phyloP scores from a whole-genome alignment of 495 filamentous ascomycete genomes.

The Neurospora sp. region DNA sequence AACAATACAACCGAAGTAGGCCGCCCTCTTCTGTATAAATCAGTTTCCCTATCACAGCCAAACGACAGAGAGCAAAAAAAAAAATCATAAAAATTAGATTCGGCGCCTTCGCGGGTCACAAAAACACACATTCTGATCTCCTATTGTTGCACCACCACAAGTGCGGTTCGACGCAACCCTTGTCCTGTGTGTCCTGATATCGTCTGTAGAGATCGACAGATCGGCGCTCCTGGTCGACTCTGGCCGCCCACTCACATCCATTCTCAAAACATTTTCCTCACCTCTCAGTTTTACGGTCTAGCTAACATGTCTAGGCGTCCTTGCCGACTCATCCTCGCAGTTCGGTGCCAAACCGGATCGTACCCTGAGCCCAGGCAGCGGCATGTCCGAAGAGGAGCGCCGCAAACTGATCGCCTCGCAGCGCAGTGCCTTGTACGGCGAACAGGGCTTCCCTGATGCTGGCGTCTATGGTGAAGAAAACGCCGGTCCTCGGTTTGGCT shows the following conservation, averaged over 20 bases:
- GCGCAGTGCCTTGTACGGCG: conserved; percentile 83
- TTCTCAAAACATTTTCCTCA: background rate
- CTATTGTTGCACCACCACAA: conserved; percentile 29
- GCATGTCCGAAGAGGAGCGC: conserved; percentile 88
- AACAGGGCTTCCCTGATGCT: conserved; percentile 51
- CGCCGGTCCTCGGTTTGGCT: conserved; percentile 37
- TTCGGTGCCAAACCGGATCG: conserved; percentile 74
- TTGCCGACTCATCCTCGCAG: conserved; percentile 59
- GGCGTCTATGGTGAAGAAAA: conserved; percentile 55
- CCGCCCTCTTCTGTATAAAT: conserved; percentile 52
- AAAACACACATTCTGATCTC: conserved; percentile 8
- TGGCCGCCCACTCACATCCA: background rate
- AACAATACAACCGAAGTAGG: conserved; percentile 99
- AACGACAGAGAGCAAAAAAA: conserved; percentile 24
- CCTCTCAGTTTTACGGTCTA: conserved; percentile 9
- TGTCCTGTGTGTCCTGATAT: conserved; percentile 27
- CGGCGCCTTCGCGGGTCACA: conserved; percentile 15
- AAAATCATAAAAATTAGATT: conserved; percentile 24
- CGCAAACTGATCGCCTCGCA: conserved; percentile 94
- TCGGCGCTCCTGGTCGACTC: conserved; percentile 1
- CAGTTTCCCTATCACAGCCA: conserved; percentile 44
- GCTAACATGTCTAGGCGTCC: conserved; percentile 55
- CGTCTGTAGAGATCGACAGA: conserved; percentile 18
- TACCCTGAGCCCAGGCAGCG: conserved; percentile 70
- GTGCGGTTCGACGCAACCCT: conserved; percentile 30